Conservation (phyloP, 106 monocot genomes). For the Allium sativum region DNA sequence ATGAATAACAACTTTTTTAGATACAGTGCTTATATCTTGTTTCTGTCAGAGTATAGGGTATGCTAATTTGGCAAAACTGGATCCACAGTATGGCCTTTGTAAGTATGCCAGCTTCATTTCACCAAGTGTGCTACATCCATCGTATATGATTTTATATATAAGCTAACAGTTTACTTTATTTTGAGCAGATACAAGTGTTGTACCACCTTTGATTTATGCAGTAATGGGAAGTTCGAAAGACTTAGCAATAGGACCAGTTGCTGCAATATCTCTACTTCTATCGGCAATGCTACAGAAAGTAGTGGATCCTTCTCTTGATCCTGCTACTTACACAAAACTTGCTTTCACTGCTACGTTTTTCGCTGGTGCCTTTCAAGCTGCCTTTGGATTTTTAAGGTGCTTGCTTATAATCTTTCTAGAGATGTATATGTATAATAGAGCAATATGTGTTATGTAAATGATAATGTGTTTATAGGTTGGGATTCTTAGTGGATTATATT, state of each 20-base stretch:
- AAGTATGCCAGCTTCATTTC: conserved; percentile 14
- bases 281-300: conserved; percentile 73
- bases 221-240: conserved; percentile 87
- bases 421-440: not conserved
- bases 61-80: conserved; percentile 74
- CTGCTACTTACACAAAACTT: conserved; percentile 39
- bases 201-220: conserved; percentile 78
- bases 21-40: not conserved
- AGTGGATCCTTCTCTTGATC: conserved; percentile 53
- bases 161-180: not conserved
- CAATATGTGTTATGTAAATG: not conserved
- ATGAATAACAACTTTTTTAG: not conserved
- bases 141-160: not conserved
- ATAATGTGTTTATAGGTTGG: conserved; percentile 33
- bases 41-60: conserved; percentile 80
- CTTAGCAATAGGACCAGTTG: conserved; percentile 79
- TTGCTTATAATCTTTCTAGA: not conserved
- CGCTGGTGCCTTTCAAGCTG: conserved; percentile 59
- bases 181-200: conserved; percentile 50
- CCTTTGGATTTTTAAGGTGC: conserved; percentile 68
- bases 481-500: conserved; percentile 71
- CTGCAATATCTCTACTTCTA: conserved; percentile 68
- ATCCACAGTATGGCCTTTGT: conserved; percentile 97
- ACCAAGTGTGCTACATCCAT: not conserved
- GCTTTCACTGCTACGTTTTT: conserved; percentile 74